Conservation (phyloP, 2,329 filamentous ascomycete genomes). For the Mycosphaerella sp. region DNA sequence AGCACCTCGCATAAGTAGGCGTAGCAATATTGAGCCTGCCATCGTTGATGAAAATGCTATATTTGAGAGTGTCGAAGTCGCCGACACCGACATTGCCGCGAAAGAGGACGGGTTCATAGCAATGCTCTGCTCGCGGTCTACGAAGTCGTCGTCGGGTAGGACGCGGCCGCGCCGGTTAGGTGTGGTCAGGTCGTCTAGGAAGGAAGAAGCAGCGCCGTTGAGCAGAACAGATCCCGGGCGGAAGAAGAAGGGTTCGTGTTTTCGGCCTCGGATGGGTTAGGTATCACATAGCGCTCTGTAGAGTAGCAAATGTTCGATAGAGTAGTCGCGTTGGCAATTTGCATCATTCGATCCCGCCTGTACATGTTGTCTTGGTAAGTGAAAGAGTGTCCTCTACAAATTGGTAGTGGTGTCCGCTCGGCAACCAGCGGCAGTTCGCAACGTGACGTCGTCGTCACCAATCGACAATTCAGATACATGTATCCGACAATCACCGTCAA, state of each 20-base stretch:
- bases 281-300: constrained; percentile 36
- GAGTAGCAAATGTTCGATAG: constrained; percentile 26
- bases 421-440: constrained; percentile 27
- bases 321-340: constrained; percentile 33
- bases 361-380: constrained; percentile 35
- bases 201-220: constrained; percentile 36
- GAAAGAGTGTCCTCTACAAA: constrained; percentile 36
- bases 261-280: constrained; percentile 32
- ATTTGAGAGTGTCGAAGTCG: constrained; percentile 23
- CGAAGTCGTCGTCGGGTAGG: constrained; percentile 29
- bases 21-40: constrained; percentile 33
- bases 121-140: constrained; percentile 36
- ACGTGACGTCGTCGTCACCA: constrained; percentile 37
- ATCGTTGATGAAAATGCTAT: constrained; percentile 33
- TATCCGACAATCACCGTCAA: constrained; percentile 20
- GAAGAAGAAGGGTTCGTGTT: constrained; percentile 40
- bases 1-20: constrained; percentile 31
- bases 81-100: constrained; percentile 29
- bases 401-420: constrained; percentile 34
- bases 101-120: constrained; percentile 39
- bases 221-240: constrained; percentile 36
- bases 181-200: constrained; percentile 40
- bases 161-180: constrained; percentile 33
- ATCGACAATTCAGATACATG: constrained; percentile 35
- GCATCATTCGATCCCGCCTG: constrained; percentile 32